These are phyloP conservation scores for Sodiomyces alkalinus DNA, from an alignment of 2,329 filamentous ascomycete genomes.

Conservation along the genomic window DNA sequence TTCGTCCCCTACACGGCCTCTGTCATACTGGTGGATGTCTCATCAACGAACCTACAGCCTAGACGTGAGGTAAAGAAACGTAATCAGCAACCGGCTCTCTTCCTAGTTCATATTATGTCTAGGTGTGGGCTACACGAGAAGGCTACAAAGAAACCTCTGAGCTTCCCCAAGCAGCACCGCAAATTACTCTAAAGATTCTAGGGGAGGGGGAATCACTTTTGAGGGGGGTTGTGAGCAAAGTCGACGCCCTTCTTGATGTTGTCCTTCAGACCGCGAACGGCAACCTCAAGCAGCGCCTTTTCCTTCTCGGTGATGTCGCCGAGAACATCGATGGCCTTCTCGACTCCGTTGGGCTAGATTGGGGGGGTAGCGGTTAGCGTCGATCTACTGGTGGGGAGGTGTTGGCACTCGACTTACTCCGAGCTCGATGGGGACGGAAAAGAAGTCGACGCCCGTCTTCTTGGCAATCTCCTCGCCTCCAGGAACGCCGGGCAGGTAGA, in stretches of 20 bases:
- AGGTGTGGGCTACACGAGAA: no score
- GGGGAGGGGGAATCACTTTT: constrained; percentile 54
- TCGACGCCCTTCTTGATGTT: constrained; percentile 91
- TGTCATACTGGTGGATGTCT: no score
- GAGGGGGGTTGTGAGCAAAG: constrained; percentile 75
- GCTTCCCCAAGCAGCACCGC: no score
- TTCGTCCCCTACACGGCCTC: no score
- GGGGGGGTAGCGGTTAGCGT: constrained; percentile 14
- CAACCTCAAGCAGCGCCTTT: constrained; percentile 69
- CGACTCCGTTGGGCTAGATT: constrained; percentile 59
- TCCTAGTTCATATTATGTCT: constrained; percentile 8
- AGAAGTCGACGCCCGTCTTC: constrained; percentile 77
- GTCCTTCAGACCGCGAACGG: constrained; percentile 64
- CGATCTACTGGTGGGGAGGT: neutral
- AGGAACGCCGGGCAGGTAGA: constrained; percentile 82
- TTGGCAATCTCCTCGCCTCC: constrained; percentile 79
- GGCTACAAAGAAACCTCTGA: no score
- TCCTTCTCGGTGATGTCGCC: constrained; percentile 68
- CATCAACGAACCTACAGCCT: constrained; percentile 17
- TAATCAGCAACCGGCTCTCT: constrained; percentile 14
- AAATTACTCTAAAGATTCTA: no score
- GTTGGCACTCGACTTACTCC: constrained; percentile 50
- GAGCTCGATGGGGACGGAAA: constrained; percentile 91
- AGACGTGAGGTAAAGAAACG: constrained; percentile 9
- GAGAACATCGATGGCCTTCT: constrained; percentile 74